phyloP scores from a whole-genome alignment of 192 early-diverging fungal species.

The Geranomyces variabilis region DNA sequence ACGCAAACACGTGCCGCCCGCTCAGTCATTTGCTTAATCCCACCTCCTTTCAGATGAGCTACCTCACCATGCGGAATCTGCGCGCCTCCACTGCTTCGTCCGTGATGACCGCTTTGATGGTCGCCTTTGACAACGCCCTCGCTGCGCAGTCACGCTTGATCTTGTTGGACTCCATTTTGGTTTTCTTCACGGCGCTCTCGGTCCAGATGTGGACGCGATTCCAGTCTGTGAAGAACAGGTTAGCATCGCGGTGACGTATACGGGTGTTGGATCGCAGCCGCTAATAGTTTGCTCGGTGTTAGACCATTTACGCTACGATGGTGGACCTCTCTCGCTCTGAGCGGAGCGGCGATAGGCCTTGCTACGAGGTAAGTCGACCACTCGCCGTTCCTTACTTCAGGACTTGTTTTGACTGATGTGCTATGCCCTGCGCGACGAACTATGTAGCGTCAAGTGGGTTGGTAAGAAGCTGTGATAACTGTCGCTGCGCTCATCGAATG shows the following conservation, averaged over 20 bases:
- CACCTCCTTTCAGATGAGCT: slow-evolving; percentile 38
- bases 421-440: not conserved
- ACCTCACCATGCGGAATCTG: slow-evolving; percentile 55
- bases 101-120: slow-evolving; percentile 47
- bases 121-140: slow-evolving; percentile 49
- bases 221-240: slow-evolving; percentile 38
- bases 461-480: slow-evolving; percentile 28
- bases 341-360: slow-evolving; percentile 51
- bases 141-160: slow-evolving; percentile 53
- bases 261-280: not conserved
- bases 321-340: slow-evolving; percentile 52
- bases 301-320: slow-evolving; percentile 52
- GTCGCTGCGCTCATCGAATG: not conserved
- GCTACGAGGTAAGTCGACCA: slow-evolving; percentile 36
- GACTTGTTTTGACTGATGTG: not conserved
- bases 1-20: not conserved
- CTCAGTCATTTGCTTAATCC: not conserved
- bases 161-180: slow-evolving; percentile 55
- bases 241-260: slow-evolving; percentile 10
- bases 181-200: slow-evolving; percentile 58
- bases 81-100: slow-evolving; percentile 44
- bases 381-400: not conserved
- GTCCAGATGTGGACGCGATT: slow-evolving; percentile 55
- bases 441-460: slow-evolving; percentile 56
- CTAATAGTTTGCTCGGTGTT: slow-evolving; percentile 12